phyloP scores from a whole-genome alignment of 306 rosid species.

The Crotalaria pallida region DNA sequence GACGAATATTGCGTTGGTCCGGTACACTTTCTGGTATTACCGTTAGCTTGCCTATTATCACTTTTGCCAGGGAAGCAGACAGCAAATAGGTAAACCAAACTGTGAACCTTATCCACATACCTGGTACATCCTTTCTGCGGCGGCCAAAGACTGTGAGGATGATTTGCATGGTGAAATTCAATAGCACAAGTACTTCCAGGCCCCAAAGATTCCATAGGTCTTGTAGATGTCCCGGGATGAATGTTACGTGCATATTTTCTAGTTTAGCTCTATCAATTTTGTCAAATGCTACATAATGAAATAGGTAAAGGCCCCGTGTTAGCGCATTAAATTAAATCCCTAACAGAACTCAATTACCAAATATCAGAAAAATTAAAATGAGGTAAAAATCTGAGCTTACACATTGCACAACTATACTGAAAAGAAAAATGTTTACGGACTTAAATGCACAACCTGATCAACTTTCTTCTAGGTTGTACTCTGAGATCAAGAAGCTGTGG shows the following conservation, averaged over 20 bases:
- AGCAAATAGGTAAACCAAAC: conserved; percentile 59
- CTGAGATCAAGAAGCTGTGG: neutral
- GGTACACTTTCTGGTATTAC: conserved; percentile 38
- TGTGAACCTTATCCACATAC: conserved; percentile 37
- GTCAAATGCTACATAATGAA: conserved; percentile 25
- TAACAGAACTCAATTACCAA: neutral
- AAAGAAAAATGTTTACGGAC: neutral
- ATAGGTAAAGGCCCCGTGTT: neutral
- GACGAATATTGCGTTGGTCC: conserved; percentile 30
- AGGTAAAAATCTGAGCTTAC: neutral
- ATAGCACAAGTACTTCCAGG: conserved; percentile 37
- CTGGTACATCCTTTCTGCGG: conserved; percentile 51
- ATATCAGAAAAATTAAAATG: neutral
- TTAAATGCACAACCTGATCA: conserved; percentile 19
- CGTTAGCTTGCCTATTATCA: conserved; percentile 56
- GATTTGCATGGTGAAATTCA: conserved; percentile 44
- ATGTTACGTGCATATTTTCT: conserved; percentile 27
- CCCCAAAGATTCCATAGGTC: conserved; percentile 51
- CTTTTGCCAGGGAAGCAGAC: conserved; percentile 40
- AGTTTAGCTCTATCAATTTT: neutral
- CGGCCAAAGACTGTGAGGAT: conserved; percentile 50
- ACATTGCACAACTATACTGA: neutral
- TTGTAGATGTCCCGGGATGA: conserved; percentile 35
- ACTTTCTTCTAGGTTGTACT: neutral
- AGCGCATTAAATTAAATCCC: neutral